Percentiles rank a stretch among this genome's conserved stretches.
Conservation (phyloP, 78 protist species). For the Polysphondylium violaceum region DNA sequence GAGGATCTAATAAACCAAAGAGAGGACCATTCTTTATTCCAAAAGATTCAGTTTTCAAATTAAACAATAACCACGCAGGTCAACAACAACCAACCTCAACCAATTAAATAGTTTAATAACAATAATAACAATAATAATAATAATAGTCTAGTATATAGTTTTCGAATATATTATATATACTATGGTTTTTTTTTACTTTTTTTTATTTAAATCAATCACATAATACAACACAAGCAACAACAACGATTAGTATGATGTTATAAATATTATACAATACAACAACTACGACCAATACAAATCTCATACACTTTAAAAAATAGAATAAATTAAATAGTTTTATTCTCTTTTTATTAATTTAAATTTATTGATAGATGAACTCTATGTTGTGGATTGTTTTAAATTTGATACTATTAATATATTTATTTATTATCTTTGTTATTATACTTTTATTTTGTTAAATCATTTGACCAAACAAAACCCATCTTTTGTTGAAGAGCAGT, state of each 20-base stretch:
- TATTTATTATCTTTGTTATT: background rate
- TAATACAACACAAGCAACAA: background rate
- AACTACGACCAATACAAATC: background rate
- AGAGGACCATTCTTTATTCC: slow-evolving; percentile 63
- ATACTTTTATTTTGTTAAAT: background rate
- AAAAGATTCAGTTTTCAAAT: slow-evolving; percentile 21
- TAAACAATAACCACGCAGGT: slow-evolving; percentile 21
- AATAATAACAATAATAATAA: background rate
- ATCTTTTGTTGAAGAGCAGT: slow-evolving; percentile 30
- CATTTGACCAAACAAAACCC: slow-evolving; percentile 70
- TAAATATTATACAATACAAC: too few relatives aligned
- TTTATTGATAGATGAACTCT: too few relatives aligned
- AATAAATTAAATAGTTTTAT: background rate
- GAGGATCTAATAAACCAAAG: slow-evolving; percentile 47
- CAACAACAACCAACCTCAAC: background rate
- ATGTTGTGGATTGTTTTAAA: background rate
- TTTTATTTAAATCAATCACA: too few relatives aligned
- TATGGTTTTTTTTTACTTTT: too few relatives aligned
- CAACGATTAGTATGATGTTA: too few relatives aligned
- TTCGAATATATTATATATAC: too few relatives aligned
- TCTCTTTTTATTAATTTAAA: background rate
- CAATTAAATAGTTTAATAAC: background rate
- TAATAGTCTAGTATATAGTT: too few relatives aligned
- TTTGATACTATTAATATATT: background rate
- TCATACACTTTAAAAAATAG: background rate